phyloP scores from a whole-genome alignment of 148 eudicot genomes.

The Beta vulgaris region DNA sequence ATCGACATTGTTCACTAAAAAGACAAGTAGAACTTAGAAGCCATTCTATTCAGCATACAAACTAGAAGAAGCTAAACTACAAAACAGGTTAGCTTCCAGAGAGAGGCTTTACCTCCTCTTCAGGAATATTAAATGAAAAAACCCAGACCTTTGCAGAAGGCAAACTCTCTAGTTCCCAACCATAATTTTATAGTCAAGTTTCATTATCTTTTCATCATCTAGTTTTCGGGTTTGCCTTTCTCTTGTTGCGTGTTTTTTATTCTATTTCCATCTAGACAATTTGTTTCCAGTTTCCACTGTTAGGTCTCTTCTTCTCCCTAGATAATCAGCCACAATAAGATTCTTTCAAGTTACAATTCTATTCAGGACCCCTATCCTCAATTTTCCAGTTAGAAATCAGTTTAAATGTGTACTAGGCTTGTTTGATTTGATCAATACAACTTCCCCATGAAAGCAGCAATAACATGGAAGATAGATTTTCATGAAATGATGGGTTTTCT shows the following conservation, averaged over 20 bases:
- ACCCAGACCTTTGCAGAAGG: neutral
- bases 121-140: neutral
- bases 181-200: neutral
- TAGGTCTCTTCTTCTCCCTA: neutral
- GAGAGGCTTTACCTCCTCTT: neutral
- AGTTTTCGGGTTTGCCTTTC: neutral
- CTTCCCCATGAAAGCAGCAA: too few relatives aligned
- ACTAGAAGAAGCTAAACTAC: neutral
- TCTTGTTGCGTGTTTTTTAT: neutral
- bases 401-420: too few relatives aligned
- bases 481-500: too few relatives aligned
- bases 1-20: neutral
- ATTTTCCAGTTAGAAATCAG: too few relatives aligned
- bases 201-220: neutral
- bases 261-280: neutral
- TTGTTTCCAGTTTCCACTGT: too few relatives aligned
- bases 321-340: neutral
- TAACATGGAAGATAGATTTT: too few relatives aligned
- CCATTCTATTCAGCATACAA: neutral
- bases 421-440: too few relatives aligned
- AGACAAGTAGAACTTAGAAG: neutral
- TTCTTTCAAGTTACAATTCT: too few relatives aligned
- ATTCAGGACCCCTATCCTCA: too few relatives aligned
- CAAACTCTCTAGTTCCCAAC: neutral
- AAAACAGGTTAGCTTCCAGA: neutral